Conservation (phyloP, 768 basidiomycete genomes). For the Tulasnella sp. region DNA sequence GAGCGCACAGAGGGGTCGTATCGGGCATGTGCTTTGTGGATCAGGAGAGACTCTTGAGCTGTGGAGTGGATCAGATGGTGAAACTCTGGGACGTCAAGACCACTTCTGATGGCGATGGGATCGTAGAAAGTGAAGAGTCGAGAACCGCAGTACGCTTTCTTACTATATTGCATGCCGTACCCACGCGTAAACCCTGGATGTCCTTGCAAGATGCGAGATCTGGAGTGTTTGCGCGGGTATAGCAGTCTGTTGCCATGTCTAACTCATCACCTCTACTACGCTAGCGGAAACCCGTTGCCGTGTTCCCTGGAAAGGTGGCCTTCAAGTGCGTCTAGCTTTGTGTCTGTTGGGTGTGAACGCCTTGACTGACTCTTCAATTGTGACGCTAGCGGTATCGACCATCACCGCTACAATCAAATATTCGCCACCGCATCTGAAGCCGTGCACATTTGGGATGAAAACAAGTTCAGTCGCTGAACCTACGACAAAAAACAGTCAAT, state of each 20-base stretch:
- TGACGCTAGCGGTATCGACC: slow-evolving; percentile 69
- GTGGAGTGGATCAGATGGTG: slow-evolving; percentile 71
- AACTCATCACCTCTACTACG: not conserved
- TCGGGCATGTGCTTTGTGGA: slow-evolving; percentile 71
- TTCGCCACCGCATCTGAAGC: slow-evolving; percentile 91
- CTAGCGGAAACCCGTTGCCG: slow-evolving; percentile 50
- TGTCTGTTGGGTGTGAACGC: no score
- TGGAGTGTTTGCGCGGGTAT: no score
- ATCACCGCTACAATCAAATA: slow-evolving; percentile 76
- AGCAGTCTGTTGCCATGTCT: no score
- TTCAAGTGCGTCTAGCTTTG: slow-evolving; percentile 59
- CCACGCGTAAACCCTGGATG: no score
- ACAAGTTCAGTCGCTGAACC: slow-evolving; percentile 60
- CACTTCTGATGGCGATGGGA: slow-evolving; percentile 21
- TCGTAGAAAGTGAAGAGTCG: slow-evolving; percentile 17
- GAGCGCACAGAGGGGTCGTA: slow-evolving; percentile 77
- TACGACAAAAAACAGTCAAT: no score
- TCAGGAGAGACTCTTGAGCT: slow-evolving; percentile 54
- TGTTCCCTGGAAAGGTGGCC: slow-evolving; percentile 76
- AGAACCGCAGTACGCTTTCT: not conserved
- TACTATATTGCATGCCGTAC: not conserved
- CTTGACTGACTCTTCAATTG: not conserved
- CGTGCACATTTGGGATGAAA: slow-evolving; percentile 98
- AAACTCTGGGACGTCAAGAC: slow-evolving; percentile 60
- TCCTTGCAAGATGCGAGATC: no score